Conservation (phyloP, 75 land plant species). For the Pinus tabuliformis region DNA sequence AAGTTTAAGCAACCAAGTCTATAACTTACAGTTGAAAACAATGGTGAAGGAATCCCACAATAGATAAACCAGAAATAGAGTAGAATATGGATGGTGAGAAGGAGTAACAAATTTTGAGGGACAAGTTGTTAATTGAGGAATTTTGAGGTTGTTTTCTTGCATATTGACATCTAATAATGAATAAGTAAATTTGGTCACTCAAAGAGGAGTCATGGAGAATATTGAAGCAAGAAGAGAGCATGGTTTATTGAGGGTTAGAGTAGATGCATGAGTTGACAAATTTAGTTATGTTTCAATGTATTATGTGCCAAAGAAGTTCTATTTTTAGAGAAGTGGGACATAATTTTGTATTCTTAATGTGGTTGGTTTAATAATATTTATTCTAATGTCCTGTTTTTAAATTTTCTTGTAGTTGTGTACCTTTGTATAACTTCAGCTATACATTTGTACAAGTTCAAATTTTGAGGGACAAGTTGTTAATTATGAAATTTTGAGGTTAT, state of each 20-base stretch:
- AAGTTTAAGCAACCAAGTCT: background rate
- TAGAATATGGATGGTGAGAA: background rate
- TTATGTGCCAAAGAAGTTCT: background rate
- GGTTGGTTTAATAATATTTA: background rate
- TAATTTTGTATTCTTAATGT: background rate
- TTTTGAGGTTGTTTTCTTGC: background rate
- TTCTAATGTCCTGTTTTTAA: constrained; percentile 12
- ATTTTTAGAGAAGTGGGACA: background rate
- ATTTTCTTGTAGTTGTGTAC: constrained; percentile 76
- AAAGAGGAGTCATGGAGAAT: background rate
- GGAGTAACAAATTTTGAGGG: background rate
- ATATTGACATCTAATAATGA: background rate
- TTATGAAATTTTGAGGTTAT: too few relatives aligned
- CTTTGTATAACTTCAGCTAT: constrained; percentile 93
- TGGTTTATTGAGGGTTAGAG: background rate
- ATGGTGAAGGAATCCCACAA: background rate
- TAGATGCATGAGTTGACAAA: background rate
- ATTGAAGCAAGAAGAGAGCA: background rate
- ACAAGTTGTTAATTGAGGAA: too few relatives aligned
- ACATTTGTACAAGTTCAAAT: constrained; percentile 22
- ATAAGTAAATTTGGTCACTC: background rate
- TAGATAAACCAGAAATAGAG: background rate
- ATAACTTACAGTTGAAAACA: background rate
- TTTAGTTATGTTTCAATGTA: background rate
- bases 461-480: too few relatives aligned